Percentiles rank a stretch among this genome's conserved stretches.
Conservation (phyloP, 495 filamentous ascomycete species). For the Xylaria nigripes region DNA sequence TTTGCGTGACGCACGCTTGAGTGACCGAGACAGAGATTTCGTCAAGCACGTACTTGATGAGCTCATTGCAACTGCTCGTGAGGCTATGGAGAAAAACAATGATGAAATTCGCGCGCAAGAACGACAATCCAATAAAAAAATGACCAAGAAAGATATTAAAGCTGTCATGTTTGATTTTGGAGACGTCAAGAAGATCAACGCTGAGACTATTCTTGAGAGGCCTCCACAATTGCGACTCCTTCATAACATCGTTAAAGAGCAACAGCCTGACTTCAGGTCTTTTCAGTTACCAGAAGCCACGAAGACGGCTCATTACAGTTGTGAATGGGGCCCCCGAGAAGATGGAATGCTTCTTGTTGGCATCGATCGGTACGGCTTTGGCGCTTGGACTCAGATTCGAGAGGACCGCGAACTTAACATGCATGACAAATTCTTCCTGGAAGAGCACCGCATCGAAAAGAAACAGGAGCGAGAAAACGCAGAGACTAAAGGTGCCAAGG, state of each 20-base stretch:
- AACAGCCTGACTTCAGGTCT: conserved; percentile 54
- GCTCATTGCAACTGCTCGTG: conserved; percentile 42
- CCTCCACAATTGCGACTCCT: conserved; percentile 81
- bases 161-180: conserved; percentile 89
- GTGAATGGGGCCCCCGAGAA: conserved; percentile 82
- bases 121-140: conserved; percentile 57
- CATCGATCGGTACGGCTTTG: conserved; percentile 86
- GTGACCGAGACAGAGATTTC: conserved; percentile 68
- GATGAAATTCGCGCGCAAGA: conserved; percentile 63
- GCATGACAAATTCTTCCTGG: conserved; percentile 88
- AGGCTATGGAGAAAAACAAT: conserved; percentile 67
- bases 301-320: conserved; percentile 78
- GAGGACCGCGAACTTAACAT: conserved; percentile 85
- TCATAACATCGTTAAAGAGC: conserved; percentile 56
- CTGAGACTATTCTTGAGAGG: conserved; percentile 84
- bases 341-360: conserved; percentile 96
- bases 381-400: conserved; percentile 85
- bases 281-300: conserved; percentile 89
- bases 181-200: conserved; percentile 87
- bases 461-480: conserved; percentile 80
- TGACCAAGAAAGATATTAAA: conserved; percentile 94
- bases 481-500: conserved; percentile 73
- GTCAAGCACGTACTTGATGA: conserved; percentile 55
- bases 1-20: conserved; percentile 72
- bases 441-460: conserved; percentile 95